These are phyloP conservation scores for Haplographium delicatum DNA, from an alignment of 495 filamentous ascomycete genomes.

Conservation along the genomic window DNA sequence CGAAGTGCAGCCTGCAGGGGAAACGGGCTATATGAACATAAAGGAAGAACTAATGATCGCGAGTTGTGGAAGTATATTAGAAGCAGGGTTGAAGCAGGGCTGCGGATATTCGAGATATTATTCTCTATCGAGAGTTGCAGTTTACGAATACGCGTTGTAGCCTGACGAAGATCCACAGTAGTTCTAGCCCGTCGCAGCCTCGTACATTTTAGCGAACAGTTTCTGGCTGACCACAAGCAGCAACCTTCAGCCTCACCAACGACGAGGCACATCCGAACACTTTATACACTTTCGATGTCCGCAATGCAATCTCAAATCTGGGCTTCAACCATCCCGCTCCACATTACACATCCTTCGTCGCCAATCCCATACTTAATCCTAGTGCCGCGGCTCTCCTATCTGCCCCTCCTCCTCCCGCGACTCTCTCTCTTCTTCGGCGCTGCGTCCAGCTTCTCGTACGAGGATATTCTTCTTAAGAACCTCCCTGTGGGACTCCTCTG, in stretches of 20 bases:
- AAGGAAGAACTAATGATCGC: too few relatives aligned
- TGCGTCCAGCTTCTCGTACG: slow-evolving; percentile 79
- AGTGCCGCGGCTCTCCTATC: slow-evolving; percentile 65
- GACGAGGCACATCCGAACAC: background rate
- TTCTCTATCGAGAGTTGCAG: too few relatives aligned
- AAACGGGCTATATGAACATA: too few relatives aligned
- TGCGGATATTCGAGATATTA: too few relatives aligned
- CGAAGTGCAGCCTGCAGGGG: too few relatives aligned
- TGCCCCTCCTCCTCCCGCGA: slow-evolving; percentile 70
- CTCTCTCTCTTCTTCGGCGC: slow-evolving; percentile 72
- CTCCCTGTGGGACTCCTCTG: slow-evolving; percentile 83
- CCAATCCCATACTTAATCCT: slow-evolving; percentile 44
- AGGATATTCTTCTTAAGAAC: slow-evolving; percentile 63
- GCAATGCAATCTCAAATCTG: slow-evolving; percentile 35
- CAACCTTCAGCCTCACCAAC: slow-evolving; percentile 6
- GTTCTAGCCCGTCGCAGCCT: too few relatives aligned
- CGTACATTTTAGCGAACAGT: too few relatives aligned
- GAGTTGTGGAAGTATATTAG: too few relatives aligned
- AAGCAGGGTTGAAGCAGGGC: too few relatives aligned
- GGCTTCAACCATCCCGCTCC: slow-evolving; percentile 44
- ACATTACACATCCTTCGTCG: slow-evolving; percentile 41
- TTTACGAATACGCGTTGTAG: too few relatives aligned
- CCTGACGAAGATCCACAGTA: too few relatives aligned
- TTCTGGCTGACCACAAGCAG: too few relatives aligned
- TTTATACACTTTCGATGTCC: background rate